A percentile compares a stretch with the other conserved stretches of the same genome.
Evolutionary conservation across 768 basidiomycete genomes (phyloP).

Genomic region (Lactarius psammicola): DNA sequence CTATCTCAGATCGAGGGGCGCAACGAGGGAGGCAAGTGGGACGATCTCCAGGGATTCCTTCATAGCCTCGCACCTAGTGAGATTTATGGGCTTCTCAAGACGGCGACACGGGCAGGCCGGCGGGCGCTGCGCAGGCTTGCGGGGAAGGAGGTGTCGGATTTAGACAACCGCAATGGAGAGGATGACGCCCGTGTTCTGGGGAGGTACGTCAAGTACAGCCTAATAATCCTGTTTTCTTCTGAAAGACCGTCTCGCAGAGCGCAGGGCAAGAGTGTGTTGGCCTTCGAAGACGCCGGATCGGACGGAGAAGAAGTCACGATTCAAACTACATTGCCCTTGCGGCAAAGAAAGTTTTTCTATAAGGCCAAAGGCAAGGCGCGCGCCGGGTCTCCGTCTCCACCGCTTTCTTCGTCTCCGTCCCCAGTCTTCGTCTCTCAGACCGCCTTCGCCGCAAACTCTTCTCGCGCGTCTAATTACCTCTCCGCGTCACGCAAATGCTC

Average conservation of each 20-base stretch:
- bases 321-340: background rate
- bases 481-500: background rate
- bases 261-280: background rate
- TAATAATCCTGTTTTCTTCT: background rate
- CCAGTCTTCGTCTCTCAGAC: background rate
- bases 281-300: background rate
- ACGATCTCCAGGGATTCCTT: background rate
- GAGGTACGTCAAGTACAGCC: background rate
- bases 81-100: background rate
- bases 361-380: conserved; percentile 11
- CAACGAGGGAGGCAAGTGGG: background rate
- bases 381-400: background rate
- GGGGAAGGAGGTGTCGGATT: background rate
- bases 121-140: background rate
- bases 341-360: background rate
- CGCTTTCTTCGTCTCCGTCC: background rate
- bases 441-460: background rate
- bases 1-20: background rate
- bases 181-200: background rate
- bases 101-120: background rate
- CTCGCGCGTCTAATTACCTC: background rate
- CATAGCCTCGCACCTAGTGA: background rate
- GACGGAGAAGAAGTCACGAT: background rate
- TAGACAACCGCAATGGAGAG: background rate
- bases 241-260: background rate